phyloP scores from a whole-genome alignment of 106 monocot genomes.

The Cymbidium sinense region DNA sequence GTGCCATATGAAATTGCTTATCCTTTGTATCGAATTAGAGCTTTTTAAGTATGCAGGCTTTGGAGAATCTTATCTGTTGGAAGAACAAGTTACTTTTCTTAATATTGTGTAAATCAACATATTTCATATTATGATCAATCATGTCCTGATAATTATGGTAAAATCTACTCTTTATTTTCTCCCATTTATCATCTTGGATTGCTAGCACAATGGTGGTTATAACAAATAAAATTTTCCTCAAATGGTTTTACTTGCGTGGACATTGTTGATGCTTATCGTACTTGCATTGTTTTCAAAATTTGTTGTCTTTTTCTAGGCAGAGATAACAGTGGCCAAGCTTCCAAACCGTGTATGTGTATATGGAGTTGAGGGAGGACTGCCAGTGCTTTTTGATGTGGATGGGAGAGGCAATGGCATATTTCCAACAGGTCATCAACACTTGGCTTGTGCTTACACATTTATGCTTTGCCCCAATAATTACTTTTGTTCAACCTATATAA shows the following conservation, averaged over 20 bases:
- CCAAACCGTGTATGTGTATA: constrained; percentile 68
- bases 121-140: not conserved
- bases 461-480: not conserved
- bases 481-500: not conserved
- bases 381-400: constrained; percentile 91
- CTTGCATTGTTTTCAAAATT: not conserved
- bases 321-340: constrained; percentile 73
- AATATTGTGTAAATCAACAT: not conserved
- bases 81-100: not conserved
- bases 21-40: not conserved
- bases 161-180: not conserved
- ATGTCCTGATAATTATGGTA: not conserved
- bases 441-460: not conserved
- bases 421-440: constrained; percentile 64
- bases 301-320: constrained; percentile 41
- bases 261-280: not conserved
- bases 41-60: not conserved
- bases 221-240: not conserved
- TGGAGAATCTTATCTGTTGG: not conserved
- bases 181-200: not conserved
- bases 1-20: not conserved
- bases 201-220: not conserved
- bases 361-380: constrained; percentile 81
- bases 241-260: not conserved
- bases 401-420: constrained; percentile 83